These are phyloP conservation scores for Orbilia ellipsospora DNA, from an alignment of 2,329 filamentous ascomycete species.

Conservation along the genomic window DNA sequence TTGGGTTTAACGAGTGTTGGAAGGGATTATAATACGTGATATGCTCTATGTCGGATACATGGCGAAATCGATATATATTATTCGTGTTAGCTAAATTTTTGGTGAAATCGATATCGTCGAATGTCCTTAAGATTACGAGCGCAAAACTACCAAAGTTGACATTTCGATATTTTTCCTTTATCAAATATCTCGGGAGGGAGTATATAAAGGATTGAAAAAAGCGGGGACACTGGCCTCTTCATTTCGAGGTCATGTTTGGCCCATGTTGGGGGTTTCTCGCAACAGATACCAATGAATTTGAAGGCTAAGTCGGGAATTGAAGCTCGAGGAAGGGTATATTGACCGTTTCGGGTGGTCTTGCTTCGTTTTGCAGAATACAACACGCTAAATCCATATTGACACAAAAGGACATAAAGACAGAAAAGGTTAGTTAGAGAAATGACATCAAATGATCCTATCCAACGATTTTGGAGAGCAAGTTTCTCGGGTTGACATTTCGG, in stretches of 20 bases:
- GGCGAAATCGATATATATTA: constrained; percentile 1
- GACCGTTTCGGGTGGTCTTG: constrained; percentile 39
- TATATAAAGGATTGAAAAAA: constrained; percentile 23
- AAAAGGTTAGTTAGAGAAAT: constrained; percentile 67
- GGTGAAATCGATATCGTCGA: neutral
- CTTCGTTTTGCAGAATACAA: constrained; percentile 67
- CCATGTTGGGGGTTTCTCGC: constrained; percentile 5
- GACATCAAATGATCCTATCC: constrained; percentile 71
- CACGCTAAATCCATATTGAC: constrained; percentile 68
- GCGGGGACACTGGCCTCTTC: constrained; percentile 17
- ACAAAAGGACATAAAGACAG: constrained; percentile 68
- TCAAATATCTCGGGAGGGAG: neutral
- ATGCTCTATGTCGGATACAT: constrained; percentile 28
- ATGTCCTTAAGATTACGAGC: too few relatives aligned
- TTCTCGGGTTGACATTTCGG: constrained; percentile 66
- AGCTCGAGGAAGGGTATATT: constrained; percentile 23
- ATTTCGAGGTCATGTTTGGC: neutral
- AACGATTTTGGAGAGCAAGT: constrained; percentile 68
- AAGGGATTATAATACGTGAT: neutral
- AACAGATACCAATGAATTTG: constrained; percentile 10
- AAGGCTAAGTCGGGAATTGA: constrained; percentile 23
- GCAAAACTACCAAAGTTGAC: too few relatives aligned
- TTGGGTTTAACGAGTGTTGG: neutral
- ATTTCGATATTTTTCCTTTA: too few relatives aligned
- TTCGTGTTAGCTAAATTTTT: neutral